Evolutionary conservation across 2,329 filamentous ascomycete species (phyloP), one percentile per base, ranked within the genome.

Genomic region (Drechmeria coniospora): DNA sequence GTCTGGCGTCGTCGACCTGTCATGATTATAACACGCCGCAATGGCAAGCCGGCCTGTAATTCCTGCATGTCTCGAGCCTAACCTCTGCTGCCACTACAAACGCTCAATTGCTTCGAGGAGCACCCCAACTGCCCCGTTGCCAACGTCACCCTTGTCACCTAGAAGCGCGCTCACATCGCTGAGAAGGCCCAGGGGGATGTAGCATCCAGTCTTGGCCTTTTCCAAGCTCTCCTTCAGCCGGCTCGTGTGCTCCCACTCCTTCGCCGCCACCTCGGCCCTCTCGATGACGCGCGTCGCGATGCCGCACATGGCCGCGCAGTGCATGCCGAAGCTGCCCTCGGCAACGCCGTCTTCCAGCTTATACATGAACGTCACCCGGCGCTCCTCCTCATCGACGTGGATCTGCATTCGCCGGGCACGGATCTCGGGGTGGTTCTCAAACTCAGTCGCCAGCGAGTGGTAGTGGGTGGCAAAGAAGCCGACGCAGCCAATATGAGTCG

Each of bases 401-500:
- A 98, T 95, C 36, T 82, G 79, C 90, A 98, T 98, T 10, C 90
- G 72, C 44, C 80, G 79, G 4, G 86, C 71, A 6, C 70, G 57
- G 32, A 98, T 80, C 54, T 98, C 86, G 0, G 90, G 86, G 42
- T 98, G 90, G 11, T 68, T 66, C 38, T 79, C 74, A 44, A 95
- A 98, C 50, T 98, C 90, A 0, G 81, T 76, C 0, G 87, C 86
- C 1, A 98, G 68, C 2, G 80, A 90, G 49, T 94, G 90, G 53
- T 98, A 98, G 47, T 98, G 90, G 0, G 90, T 98, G 1, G 90
- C 90, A 44, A 98, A 98, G 68, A 93, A 95, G 20, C 90, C 90
- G 3, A 93, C 60, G 28, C 87, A 92, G 28, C 90, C 90, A 28
- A 94, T 80, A 42, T 95, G 84, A 4, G 81, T 81, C 6, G 87